A percentile compares a stretch with the other conserved stretches of the same genome.
Conservation (phyloP, 179 eudicot species). For the Nepenthes alata region DNA sequence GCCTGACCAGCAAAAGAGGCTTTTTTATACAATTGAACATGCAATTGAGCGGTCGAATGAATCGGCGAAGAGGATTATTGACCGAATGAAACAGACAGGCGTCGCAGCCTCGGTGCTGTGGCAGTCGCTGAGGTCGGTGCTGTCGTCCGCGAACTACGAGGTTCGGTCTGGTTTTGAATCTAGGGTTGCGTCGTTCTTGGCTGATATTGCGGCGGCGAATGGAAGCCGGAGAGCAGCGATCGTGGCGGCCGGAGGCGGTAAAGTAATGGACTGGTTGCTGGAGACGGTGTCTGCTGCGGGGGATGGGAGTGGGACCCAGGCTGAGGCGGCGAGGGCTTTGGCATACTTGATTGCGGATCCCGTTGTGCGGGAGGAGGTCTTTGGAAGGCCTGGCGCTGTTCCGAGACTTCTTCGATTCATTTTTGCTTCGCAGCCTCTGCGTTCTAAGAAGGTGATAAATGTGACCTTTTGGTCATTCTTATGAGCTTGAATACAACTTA, state of each 20-base stretch:
- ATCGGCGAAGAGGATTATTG: conserved; percentile 22
- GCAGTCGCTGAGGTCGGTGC: conserved; percentile 63
- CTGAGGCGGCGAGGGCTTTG: conserved; percentile 90
- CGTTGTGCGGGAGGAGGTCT: conserved; percentile 46
- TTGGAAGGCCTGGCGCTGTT: conserved; percentile 67
- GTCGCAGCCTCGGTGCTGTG: conserved; percentile 66
- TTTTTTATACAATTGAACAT: conserved; percentile 21
- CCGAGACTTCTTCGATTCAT: conserved; percentile 64
- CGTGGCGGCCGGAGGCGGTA: conserved; percentile 79
- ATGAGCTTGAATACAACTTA: no score
- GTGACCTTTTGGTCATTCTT: no score
- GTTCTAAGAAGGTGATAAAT: conserved; percentile 42
- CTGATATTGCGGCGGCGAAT: conserved; percentile 90
- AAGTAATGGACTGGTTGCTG: conserved; percentile 79
- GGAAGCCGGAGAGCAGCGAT: conserved; percentile 67
- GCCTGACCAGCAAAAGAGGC: neutral
- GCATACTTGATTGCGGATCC: conserved; percentile 90
- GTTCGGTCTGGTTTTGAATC: conserved; percentile 85
- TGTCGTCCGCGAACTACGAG: conserved; percentile 75
- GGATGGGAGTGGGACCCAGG: conserved; percentile 54
- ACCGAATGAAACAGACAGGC: conserved; percentile 61
- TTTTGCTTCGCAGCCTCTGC: conserved; percentile 67
- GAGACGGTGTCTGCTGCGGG: conserved; percentile 43
- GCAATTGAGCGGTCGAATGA: conserved; percentile 38
- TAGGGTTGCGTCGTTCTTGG: conserved; percentile 84